Conservation (phyloP, 2,329 filamentous ascomycete species). For the Dryadomyces sulphureus region DNA sequence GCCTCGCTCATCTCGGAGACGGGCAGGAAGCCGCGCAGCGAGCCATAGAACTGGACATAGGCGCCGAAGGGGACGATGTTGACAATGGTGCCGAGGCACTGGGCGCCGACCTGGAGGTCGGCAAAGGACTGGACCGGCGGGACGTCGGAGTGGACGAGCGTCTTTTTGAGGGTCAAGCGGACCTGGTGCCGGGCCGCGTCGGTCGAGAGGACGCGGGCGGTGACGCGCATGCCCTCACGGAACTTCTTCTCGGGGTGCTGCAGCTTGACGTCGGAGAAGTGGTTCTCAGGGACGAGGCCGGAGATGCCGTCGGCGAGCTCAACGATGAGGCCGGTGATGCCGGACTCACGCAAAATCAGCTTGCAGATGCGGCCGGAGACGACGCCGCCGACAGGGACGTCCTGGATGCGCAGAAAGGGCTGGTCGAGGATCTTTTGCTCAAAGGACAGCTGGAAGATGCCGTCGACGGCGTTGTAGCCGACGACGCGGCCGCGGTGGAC, state of each 20-base stretch:
- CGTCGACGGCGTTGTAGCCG: constrained; percentile 77
- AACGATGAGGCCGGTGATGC: constrained; percentile 67
- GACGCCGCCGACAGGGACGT: constrained; percentile 67
- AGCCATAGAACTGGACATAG: constrained; percentile 82
- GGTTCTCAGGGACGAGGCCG: constrained; percentile 76
- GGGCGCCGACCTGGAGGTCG: constrained; percentile 58
- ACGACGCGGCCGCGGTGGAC: constrained; percentile 70
- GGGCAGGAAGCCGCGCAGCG: constrained; percentile 72
- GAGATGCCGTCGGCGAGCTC: constrained; percentile 75
- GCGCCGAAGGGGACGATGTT: constrained; percentile 68
- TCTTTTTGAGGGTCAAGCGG: constrained; percentile 86
- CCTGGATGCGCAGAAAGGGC: constrained; percentile 79
- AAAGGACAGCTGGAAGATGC: constrained; percentile 71
- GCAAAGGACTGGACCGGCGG: constrained; percentile 65
- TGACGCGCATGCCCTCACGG: constrained; percentile 70
- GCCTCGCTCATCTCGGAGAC: constrained; percentile 97
- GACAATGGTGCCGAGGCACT: constrained; percentile 75
- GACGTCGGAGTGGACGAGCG: constrained; percentile 76
- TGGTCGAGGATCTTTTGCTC: constrained; percentile 73
- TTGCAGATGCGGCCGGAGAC: constrained; percentile 77
- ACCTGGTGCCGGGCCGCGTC: constrained; percentile 64
- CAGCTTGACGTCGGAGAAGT: constrained; percentile 75
- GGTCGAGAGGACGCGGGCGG: constrained; percentile 69
- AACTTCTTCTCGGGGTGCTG: constrained; percentile 96
- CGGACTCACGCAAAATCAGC: constrained; percentile 62